phyloP scores from a whole-genome alignment of 805 yeast genomes.

The Suhomyces faveliae region DNA sequence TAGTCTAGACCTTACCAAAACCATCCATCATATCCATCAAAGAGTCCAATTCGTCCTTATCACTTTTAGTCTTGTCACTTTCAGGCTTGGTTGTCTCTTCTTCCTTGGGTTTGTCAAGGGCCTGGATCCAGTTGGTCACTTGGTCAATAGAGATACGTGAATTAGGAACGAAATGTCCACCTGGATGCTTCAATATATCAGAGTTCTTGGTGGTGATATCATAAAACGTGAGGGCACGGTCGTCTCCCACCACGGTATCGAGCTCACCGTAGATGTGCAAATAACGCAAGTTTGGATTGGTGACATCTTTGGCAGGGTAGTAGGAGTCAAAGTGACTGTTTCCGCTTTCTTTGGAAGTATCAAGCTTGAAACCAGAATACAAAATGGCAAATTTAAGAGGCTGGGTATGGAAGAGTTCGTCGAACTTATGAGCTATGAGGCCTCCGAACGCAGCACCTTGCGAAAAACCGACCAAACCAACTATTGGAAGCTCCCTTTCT shows the following conservation, averaged over 20 bases:
- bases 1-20: constrained; percentile 18
- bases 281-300: constrained; percentile 25
- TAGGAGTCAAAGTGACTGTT: constrained; percentile 24
- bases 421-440: constrained; percentile 58
- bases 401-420: constrained; percentile 47
- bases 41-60: constrained; percentile 28
- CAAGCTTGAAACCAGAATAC: constrained; percentile 61
- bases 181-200: constrained; percentile 78
- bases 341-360: constrained; percentile 23
- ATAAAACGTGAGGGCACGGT: constrained; percentile 61
- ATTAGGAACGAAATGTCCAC: constrained; percentile 96
- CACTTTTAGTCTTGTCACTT: constrained; percentile 13
- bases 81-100: no score
- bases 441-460: constrained; percentile 93
- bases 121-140: constrained; percentile 40
- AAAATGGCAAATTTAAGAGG: constrained; percentile 68
- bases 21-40: constrained; percentile 41
- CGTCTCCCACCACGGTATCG: constrained; percentile 81
- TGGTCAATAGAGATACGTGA: constrained; percentile 51
- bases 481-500: constrained; percentile 54
- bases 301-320: constrained; percentile 24
- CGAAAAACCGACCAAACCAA: constrained; percentile 86
- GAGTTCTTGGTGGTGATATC: constrained; percentile 42
- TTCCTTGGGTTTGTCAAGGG: constrained; percentile 11
- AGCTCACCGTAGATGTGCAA: constrained; percentile 82